phyloP scores from a whole-genome alignment of 768 basidiomycete genomes.

The Boletus vermiculosoides region DNA sequence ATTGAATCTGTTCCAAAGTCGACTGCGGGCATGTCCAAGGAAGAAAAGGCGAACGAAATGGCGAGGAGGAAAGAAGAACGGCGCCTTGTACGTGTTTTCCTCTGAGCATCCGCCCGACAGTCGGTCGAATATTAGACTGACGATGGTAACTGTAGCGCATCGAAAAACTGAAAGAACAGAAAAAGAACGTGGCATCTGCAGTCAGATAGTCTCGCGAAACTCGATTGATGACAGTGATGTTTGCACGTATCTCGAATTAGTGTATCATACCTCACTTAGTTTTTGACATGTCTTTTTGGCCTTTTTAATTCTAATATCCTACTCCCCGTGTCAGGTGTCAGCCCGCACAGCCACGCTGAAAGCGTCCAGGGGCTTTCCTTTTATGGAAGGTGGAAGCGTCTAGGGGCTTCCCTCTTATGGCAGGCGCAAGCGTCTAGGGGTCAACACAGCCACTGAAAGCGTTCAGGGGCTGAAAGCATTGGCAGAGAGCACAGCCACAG shows the following conservation, averaged over 20 bases:
- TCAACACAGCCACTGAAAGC: no score
- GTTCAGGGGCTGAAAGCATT: no score
- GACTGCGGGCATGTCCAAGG: constrained; percentile 65
- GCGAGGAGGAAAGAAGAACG: constrained; percentile 88
- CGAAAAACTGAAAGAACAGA: constrained; percentile 78
- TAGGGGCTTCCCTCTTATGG: no score
- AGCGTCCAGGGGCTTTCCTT: no score
- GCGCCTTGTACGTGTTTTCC: constrained; percentile 59
- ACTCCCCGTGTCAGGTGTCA: no score
- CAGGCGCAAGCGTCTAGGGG: no score
- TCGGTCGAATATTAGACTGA: neutral
- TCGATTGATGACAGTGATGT: neutral
- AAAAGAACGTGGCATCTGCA: constrained; percentile 45
- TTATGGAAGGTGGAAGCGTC: no score
- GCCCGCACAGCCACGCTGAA: no score
- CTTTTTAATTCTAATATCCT: no score
- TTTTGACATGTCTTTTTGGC: no score
- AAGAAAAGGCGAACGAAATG: constrained; percentile 94
- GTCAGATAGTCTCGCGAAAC: neutral
- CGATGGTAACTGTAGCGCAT: constrained; percentile 52
- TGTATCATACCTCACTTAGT: neutral
- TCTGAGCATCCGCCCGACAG: neutral
- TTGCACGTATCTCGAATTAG: neutral
- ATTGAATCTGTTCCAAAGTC: constrained; percentile 23
- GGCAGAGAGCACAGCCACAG: no score